Base-by-base conservation (phyloP, 116 monocot genomes). In the Zostera marina region DNA sequence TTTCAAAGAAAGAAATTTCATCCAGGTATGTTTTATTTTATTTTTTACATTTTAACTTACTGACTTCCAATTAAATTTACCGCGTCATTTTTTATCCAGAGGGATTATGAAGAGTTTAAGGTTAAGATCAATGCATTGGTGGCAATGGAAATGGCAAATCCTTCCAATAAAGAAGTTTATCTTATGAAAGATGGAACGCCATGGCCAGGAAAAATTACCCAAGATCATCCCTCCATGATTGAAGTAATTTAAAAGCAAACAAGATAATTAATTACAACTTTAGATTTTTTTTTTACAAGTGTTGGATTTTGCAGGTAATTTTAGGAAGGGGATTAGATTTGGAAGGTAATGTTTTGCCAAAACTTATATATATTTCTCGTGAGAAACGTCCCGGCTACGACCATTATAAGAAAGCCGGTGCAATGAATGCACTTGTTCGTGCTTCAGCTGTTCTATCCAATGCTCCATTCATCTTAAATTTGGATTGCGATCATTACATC, bases 361-460 rank as follows among this genome's bases (percentile, higher is more conserved):
- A 75, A n/a, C 77, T 91, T 2, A 82, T 85, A 5, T 91, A 91
- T 41, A 82, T 91, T 19, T 91, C 91, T 6, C 81, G 91, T 54
- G 91, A 91, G 71, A 91, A 91, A 72, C 72, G 91, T 3, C 91
- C 91, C 13, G 91, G 91, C 11, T 80, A 87, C 64, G 63, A 87
- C 7, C 92, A 92, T 68, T 88, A 92, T 61, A 87, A 87, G 71
- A 92, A 92, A 59, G 92, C 92, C 10, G 92, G 92, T 8, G 92
- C 92, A 43, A 87, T 87, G 92, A 92, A 92, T 69, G 76, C 92
- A 52, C 61, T 87, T 70, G 92, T 63, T 20, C 49, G 92, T 42
- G 87, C 84, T 3, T 92, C 92, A 16, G 92, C 92, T 1, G 92
- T 92, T 52, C 81, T 92, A 11, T 81, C 87, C 5, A 92, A 92